Evolutionary conservation across 1,284 basidiomycete species (phyloP).

Genomic region (Tremellales sp.): DNA sequence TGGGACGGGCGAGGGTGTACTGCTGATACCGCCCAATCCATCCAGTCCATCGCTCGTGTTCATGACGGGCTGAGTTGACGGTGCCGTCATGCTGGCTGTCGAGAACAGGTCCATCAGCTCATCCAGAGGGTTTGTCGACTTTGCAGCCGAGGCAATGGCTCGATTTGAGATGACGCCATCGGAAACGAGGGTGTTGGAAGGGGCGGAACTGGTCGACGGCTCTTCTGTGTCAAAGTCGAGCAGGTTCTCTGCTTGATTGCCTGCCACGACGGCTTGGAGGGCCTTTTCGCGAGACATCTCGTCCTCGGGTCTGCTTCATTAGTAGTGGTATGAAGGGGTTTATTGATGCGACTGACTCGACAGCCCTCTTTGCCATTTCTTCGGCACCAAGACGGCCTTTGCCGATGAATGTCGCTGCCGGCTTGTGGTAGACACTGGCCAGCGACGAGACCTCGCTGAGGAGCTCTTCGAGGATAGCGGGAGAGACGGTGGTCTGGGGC

Average conservation of each 20-base stretch:
- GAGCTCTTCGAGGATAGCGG: constrained; percentile 88
- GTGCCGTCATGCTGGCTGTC: constrained; percentile 48
- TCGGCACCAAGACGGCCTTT: constrained; percentile 79
- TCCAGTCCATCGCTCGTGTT: not conserved
- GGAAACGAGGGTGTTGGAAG: not conserved
- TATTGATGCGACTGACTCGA: constrained; percentile 60
- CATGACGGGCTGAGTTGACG: constrained; percentile 15
- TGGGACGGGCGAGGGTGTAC: constrained; percentile 4
- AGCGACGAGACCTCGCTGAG: constrained; percentile 79
- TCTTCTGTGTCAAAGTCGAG: constrained; percentile 83
- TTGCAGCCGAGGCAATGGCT: constrained; percentile 37
- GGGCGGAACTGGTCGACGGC: constrained; percentile 49
- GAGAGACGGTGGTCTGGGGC: constrained; percentile 81
- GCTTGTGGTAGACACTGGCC: constrained; percentile 94
- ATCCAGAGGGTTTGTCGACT: constrained; percentile 73
- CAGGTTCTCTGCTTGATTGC: constrained; percentile 90
- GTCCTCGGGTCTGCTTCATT: constrained; percentile 54
- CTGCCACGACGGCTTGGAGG: constrained; percentile 78
- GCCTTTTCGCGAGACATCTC: constrained; percentile 69
- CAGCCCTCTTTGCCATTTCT: constrained; percentile 64
- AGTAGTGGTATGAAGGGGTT: too few species aligned
- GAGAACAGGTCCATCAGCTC: constrained; percentile 87
- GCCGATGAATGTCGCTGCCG: constrained; percentile 84
- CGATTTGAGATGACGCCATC: constrained; percentile 22
- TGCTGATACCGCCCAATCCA: constrained; percentile 13